Percentiles rank a stretch among this genome's conserved stretches.
Conservation (phyloP, 2,329 filamentous ascomycete genomes). For the Aspergillus uvarum region DNA sequence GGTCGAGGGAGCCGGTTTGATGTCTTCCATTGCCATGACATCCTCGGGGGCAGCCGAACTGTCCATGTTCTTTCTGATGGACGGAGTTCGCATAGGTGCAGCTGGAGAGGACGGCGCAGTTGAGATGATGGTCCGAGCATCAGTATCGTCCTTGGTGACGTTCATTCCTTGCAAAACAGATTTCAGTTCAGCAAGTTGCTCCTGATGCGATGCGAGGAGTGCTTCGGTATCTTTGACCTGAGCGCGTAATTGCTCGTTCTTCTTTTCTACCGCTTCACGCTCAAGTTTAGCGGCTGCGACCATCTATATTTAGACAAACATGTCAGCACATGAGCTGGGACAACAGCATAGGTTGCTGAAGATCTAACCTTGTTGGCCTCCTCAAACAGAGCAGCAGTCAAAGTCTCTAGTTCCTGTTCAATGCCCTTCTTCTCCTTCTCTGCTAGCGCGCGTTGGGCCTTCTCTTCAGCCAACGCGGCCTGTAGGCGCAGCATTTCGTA, state of each 20-base stretch:
- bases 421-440: slow-evolving; percentile 84
- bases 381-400: slow-evolving; percentile 93
- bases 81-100: slow-evolving; percentile 57
- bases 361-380: slow-evolving; percentile 78
- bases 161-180: slow-evolving; percentile 85
- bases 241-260: slow-evolving; percentile 81
- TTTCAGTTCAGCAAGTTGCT: slow-evolving; percentile 90
- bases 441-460: slow-evolving; percentile 60
- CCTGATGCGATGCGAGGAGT: slow-evolving; percentile 83
- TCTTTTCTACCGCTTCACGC: slow-evolving; percentile 74
- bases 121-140: slow-evolving; percentile 64
- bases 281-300: slow-evolving; percentile 85
- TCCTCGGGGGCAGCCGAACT: slow-evolving; percentile 54
- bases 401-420: slow-evolving; percentile 83
- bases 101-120: slow-evolving; percentile 78
- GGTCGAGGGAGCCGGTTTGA: slow-evolving; percentile 62
- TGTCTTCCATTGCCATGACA: slow-evolving; percentile 50
- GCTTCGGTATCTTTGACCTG: slow-evolving; percentile 85
- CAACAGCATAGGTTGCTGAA: background rate
- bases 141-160: slow-evolving; percentile 67
- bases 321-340: background rate
- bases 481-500: slow-evolving; percentile 64
- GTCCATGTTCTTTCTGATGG: slow-evolving; percentile 59
- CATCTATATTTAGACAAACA: slow-evolving; percentile 58
- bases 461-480: slow-evolving; percentile 64